Evolutionary conservation across 768 basidiomycete genomes (phyloP).

Genomic region (Suillus paluster): DNA sequence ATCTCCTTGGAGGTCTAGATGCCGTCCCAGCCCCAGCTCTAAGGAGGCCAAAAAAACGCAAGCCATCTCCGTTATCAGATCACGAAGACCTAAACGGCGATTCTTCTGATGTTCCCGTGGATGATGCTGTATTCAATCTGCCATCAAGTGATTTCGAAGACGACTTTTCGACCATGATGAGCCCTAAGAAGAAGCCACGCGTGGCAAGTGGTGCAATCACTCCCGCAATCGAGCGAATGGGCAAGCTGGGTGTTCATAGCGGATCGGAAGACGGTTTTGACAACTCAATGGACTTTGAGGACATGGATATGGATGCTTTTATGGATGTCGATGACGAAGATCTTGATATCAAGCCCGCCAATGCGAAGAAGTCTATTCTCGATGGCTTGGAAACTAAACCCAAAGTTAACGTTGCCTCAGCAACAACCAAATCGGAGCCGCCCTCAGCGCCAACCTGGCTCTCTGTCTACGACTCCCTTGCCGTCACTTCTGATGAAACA

Average conservation of each 20-base stretch:
- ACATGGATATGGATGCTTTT: conserved; percentile 60
- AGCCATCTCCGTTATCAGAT: conserved; percentile 56
- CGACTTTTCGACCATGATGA: conserved; percentile 45
- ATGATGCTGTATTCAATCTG: conserved; percentile 27
- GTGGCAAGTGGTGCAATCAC: conserved; percentile 48
- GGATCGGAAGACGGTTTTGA: conserved; percentile 50
- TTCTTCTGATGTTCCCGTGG: conserved; percentile 32
- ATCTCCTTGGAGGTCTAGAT: conserved; percentile 77
- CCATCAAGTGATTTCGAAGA: conserved; percentile 62
- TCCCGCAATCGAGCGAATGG: conserved; percentile 62
- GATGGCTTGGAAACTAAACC: conserved; percentile 22
- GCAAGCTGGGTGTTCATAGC: conserved; percentile 61
- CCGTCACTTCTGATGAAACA: conserved; percentile 61
- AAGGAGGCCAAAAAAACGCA: conserved; percentile 62
- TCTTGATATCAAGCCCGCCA: conserved; percentile 42
- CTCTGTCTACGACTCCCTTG: conserved; percentile 73
- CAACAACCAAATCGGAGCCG: conserved; percentile 47
- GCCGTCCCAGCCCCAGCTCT: conserved; percentile 43
- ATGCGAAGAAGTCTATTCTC: conserved; percentile 22
- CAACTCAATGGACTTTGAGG: conserved; percentile 43
- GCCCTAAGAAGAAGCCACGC: conserved; percentile 70
- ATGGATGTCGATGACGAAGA: conserved; percentile 65
- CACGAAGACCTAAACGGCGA: conserved; percentile 33
- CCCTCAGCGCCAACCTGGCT: conserved; percentile 66
- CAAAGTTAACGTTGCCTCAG: not conserved